Conservation (phyloP, 345 rosid species). For the Clarkia xantiana region DNA sequence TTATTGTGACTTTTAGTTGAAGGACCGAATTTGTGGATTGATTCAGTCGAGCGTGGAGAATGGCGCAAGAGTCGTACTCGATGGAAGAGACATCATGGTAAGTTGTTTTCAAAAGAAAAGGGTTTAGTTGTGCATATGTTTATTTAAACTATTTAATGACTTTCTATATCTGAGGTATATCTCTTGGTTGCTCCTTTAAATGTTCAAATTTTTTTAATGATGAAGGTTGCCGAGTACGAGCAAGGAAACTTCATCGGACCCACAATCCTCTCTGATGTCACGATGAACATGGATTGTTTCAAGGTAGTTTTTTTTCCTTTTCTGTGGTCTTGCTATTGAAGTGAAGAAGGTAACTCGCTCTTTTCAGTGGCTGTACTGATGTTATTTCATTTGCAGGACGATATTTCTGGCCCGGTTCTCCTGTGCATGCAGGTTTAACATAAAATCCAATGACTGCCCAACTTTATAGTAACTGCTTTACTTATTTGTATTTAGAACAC, state of each 20-base stretch:
- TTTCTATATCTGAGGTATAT: no score
- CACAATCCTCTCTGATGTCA: conserved; percentile 40
- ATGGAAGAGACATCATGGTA: conserved; percentile 50
- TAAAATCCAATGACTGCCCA: neutral
- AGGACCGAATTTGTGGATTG: conserved; percentile 28
- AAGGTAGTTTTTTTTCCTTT: conserved; percentile 23
- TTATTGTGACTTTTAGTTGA: conserved; percentile 20
- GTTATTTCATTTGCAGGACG: conserved; percentile 27
- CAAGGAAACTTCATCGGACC: conserved; percentile 52
- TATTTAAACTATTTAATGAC: no score
- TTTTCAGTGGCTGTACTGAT: neutral
- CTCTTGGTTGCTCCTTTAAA: no score
- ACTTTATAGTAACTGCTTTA: neutral
- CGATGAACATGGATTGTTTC: conserved; percentile 45
- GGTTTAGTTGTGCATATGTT: no score
- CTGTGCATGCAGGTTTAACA: conserved; percentile 40
- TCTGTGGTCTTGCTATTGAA: neutral
- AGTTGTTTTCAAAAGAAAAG: conserved; percentile 1
- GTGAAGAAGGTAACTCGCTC: no score
- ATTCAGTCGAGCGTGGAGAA: conserved; percentile 32
- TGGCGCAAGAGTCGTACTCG: conserved; percentile 47
- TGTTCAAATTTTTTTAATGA: no score
- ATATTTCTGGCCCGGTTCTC: conserved; percentile 38
- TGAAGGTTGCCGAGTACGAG: conserved; percentile 45
- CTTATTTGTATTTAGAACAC: neutral